Conservation (phyloP, 2,329 filamentous ascomycete genomes). For the Hirsutella thompsonii region DNA sequence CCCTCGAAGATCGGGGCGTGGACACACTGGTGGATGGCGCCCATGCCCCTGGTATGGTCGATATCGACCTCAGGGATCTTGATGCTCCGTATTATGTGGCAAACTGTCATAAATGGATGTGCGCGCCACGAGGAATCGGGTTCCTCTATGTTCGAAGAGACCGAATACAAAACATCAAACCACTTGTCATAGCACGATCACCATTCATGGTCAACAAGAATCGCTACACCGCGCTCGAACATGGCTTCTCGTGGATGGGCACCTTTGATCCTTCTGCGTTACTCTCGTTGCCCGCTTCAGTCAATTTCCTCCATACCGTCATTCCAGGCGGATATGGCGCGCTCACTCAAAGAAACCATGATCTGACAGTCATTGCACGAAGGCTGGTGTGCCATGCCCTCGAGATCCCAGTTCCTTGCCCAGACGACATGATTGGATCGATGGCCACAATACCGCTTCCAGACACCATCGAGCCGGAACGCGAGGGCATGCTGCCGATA, state of each 20-base stretch:
- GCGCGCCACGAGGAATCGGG: background rate
- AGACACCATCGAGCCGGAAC: background rate
- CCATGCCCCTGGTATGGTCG: background rate
- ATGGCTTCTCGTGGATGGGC: background rate
- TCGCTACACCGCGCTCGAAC: background rate
- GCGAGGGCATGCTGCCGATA: background rate
- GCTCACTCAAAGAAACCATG: background rate
- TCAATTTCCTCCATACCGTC: background rate
- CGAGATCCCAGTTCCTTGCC: background rate
- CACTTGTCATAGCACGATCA: background rate
- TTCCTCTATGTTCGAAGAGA: background rate
- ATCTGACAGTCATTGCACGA: background rate
- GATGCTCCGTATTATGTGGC: background rate
- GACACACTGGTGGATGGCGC: background rate
- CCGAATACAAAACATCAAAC: background rate
- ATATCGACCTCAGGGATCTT: background rate
- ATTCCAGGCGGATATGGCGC: background rate
- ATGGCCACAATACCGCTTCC: background rate
- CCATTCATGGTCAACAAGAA: background rate
- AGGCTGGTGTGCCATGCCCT: background rate
- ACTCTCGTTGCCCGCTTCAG: background rate
- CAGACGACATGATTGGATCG: background rate
- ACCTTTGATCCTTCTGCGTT: background rate
- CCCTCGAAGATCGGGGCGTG: background rate
- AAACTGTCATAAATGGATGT: background rate